Conservation (phyloP, 2,329 filamentous ascomycete species). For the Rutstroemia sp. region DNA sequence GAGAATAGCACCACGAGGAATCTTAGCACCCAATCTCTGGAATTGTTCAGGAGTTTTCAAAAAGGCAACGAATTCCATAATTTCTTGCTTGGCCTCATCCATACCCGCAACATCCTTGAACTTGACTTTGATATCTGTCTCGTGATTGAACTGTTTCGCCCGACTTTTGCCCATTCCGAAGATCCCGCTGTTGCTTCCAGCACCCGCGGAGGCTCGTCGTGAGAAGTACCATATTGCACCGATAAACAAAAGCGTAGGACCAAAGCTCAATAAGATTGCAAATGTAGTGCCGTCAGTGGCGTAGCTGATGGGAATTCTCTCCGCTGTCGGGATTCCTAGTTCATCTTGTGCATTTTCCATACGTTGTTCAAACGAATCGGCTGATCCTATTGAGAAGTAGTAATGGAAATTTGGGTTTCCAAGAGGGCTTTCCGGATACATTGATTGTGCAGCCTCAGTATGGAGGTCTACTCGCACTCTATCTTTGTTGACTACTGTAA, state of each 20-base stretch:
- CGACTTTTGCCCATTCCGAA: conserved; percentile 95
- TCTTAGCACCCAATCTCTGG: conserved; percentile 92
- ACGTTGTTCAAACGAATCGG: conserved; percentile 85
- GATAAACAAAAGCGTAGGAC: conserved; percentile 76
- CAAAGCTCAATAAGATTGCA: conserved; percentile 34
- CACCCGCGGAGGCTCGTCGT: conserved; percentile 63
- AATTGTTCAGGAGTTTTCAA: conserved; percentile 89
- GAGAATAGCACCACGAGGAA: conserved; percentile 90
- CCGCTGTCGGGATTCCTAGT: conserved; percentile 74
- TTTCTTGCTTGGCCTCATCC: conserved; percentile 96
- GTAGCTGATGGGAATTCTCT: conserved; percentile 91
- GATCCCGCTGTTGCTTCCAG: conserved; percentile 65
- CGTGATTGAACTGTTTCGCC: conserved; percentile 96
- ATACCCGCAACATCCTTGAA: conserved; percentile 95
- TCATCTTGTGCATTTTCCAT: conserved; percentile 84
- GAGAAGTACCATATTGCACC: conserved; percentile 76
- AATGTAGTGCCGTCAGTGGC: conserved; percentile 67
- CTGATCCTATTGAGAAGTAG: conserved; percentile 91
- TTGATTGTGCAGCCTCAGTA: conserved; percentile 60
- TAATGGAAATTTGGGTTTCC: conserved; percentile 67
- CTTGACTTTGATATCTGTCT: conserved; percentile 93
- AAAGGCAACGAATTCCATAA: conserved; percentile 99
- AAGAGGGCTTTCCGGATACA: conserved; percentile 71
- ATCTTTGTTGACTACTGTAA: conserved; percentile 71
- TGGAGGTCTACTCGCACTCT: conserved; percentile 76